Evolutionary conservation across 768 basidiomycete species (phyloP).

Genomic region (Leucosporidium yakuticum): DNA sequence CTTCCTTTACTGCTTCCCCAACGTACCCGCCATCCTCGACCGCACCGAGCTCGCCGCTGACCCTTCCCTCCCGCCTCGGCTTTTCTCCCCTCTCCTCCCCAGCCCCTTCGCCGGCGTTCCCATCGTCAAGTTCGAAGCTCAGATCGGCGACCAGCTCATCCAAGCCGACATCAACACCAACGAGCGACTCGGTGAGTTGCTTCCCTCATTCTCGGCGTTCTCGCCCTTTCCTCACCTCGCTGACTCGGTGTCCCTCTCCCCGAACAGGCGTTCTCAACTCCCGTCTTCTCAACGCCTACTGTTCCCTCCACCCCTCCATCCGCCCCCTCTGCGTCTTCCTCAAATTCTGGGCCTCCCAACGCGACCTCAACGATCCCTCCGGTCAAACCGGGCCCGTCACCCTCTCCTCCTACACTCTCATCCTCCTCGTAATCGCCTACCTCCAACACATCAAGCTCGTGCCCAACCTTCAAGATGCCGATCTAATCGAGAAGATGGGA

Average conservation of each 20-base stretch:
- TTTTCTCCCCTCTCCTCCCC: slow-evolving; percentile 24
- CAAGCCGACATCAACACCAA: slow-evolving; percentile 55
- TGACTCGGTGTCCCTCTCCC: neutral
- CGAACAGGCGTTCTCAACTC: slow-evolving; percentile 42
- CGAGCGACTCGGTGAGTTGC: slow-evolving; percentile 54
- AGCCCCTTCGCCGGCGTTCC: slow-evolving; percentile 41
- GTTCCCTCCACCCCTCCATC: slow-evolving; percentile 47
- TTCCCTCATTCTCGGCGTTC: slow-evolving; percentile 25
- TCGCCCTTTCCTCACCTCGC: fast-evolving
- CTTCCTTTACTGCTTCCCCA: neutral
- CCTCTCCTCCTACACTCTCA: slow-evolving; percentile 58
- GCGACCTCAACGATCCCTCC: slow-evolving; percentile 52
- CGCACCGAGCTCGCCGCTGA: no score
- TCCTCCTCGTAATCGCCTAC: slow-evolving; percentile 58
- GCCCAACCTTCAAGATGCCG: slow-evolving; percentile 34
- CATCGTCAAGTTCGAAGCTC: slow-evolving; percentile 35
- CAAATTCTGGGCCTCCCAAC: slow-evolving; percentile 59
- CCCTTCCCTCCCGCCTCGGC: neutral
- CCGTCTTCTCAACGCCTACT: slow-evolving; percentile 53
- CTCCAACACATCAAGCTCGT: slow-evolving; percentile 47
- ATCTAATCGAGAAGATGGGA: slow-evolving; percentile 18
- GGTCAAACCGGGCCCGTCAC: slow-evolving; percentile 39
- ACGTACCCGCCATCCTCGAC: no score
- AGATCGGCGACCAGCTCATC: slow-evolving; percentile 22
- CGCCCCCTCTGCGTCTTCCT: slow-evolving; percentile 50